These are phyloP conservation scores for Paraleonurus japonicus DNA, from an alignment of 257 asterid species.

Conservation along the genomic window DNA sequence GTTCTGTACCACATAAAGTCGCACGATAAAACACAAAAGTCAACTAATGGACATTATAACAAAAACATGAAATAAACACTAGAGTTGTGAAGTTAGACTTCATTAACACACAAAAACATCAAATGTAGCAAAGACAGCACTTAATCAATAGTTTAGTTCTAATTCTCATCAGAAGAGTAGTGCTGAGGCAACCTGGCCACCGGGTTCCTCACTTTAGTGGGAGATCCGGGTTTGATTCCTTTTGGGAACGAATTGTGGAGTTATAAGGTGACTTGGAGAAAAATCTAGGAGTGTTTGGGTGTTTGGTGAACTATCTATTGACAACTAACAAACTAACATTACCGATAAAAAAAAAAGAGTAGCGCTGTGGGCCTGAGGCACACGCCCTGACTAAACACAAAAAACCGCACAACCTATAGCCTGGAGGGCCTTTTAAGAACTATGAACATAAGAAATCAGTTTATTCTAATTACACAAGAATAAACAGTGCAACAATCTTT, in stretches of 20 bases:
- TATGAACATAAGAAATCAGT: constrained; percentile 2
- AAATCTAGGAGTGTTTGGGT: no score
- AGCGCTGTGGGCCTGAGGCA: no score
- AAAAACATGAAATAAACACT: not conserved
- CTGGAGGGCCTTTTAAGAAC: not conserved
- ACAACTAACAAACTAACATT: no score
- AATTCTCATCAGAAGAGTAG: not conserved
- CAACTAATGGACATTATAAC: not conserved
- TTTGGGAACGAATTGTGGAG: no score
- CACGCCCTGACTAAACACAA: no score
- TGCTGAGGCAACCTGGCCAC: no score
- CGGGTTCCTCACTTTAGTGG: no score
- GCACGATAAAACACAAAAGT: not conserved
- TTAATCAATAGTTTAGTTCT: not conserved
- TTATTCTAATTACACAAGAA: not conserved
- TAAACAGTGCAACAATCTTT: not conserved
- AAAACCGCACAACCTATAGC: not conserved
- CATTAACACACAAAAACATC: not conserved
- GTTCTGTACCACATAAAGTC: not conserved
- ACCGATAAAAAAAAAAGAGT: no score
- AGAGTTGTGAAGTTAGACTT: not conserved
- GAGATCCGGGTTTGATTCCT: no score
- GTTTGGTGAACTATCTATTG: no score
- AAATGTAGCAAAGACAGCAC: not conserved
- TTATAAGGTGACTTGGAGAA: no score